A percentile compares a stretch with the other conserved stretches of the same genome.
These are phyloP conservation scores for Incumbomyces delicatus DNA, from an alignment of 2,329 filamentous ascomycete genomes.

Conservation along the genomic window DNA sequence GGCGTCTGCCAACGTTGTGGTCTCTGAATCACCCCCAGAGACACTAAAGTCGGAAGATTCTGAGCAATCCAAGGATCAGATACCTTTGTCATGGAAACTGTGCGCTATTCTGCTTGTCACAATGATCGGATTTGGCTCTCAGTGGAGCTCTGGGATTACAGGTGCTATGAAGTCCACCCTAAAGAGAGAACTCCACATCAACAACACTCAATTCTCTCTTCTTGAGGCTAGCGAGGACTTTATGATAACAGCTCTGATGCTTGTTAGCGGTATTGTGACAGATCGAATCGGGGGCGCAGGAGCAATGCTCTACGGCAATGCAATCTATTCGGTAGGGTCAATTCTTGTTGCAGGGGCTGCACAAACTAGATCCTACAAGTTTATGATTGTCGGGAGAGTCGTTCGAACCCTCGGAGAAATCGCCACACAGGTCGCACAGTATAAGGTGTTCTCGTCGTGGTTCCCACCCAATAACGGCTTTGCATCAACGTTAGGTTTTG, in stretches of 20 bases:
- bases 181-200: constrained; percentile 51
- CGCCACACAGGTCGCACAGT: constrained; percentile 48
- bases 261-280: constrained; percentile 46
- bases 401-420: constrained; percentile 52
- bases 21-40: neutral
- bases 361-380: constrained; percentile 45
- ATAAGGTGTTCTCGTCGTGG: constrained; percentile 57
- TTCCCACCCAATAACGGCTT: constrained; percentile 54
- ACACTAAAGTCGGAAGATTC: neutral
- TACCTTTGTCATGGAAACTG: neutral
- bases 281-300: constrained; percentile 50
- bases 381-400: constrained; percentile 51
- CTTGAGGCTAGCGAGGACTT: constrained; percentile 54
- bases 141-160: constrained; percentile 52
- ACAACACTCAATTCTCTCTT: constrained; percentile 50
- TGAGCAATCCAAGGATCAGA: neutral
- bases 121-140: constrained; percentile 48
- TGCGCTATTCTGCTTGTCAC: neutral
- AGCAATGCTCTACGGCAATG: constrained; percentile 53
- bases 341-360: constrained; percentile 51
- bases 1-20: too few species aligned
- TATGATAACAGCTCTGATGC: constrained; percentile 48
- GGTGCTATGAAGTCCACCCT: constrained; percentile 52
- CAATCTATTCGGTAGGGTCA: constrained; percentile 48
- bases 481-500: constrained; percentile 51